Conservation (phyloP, 225 moss, liverwort and hornwort genomes). For the Sphagnum contortum region DNA sequence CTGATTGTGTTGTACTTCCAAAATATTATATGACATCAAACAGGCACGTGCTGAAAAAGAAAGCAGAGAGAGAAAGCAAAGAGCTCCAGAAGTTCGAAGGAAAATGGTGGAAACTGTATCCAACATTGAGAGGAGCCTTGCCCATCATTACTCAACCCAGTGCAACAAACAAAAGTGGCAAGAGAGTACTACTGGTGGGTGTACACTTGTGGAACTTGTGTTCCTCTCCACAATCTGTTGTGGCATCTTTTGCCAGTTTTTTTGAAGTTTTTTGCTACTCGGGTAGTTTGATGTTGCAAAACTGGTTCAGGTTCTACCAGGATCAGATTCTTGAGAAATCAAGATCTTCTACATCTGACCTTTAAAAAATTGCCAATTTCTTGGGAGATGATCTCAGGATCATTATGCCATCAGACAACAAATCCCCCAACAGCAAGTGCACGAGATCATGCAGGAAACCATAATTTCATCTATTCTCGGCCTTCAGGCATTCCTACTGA, state of each 20-base stretch:
- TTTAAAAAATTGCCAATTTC: too few relatives aligned
- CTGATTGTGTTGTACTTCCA: too few relatives aligned
- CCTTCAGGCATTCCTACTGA: slow-evolving; percentile 66
- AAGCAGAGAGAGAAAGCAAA: slow-evolving; percentile 36
- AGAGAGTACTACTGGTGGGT: slow-evolving; percentile 28
- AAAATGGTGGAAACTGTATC: slow-evolving; percentile 61
- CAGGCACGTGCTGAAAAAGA: slow-evolving; percentile 64
- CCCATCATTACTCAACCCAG: slow-evolving; percentile 39
- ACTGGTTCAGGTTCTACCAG: not conserved
- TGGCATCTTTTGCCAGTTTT: too few relatives aligned
- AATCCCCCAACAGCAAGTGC: slow-evolving; percentile 39
- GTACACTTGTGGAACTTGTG: not conserved
- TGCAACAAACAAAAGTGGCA: slow-evolving; percentile 27
- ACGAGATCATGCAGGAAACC: slow-evolving; percentile 36
- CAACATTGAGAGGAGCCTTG: slow-evolving; percentile 64
- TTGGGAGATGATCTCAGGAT: too few relatives aligned
- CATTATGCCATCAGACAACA: slow-evolving; percentile 40
- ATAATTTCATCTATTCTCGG: slow-evolving; percentile 52
- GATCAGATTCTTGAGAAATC: too few relatives aligned
- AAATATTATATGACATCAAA: too few relatives aligned
- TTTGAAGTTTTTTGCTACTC: not conserved
- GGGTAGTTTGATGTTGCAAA: not conserved
- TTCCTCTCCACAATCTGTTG: too few relatives aligned
- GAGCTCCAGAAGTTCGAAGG: slow-evolving; percentile 56
- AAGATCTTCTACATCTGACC: too few relatives aligned